phyloP scores from a whole-genome alignment of 2,329 filamentous ascomycete species.

The Parascedosporium putredinis region DNA sequence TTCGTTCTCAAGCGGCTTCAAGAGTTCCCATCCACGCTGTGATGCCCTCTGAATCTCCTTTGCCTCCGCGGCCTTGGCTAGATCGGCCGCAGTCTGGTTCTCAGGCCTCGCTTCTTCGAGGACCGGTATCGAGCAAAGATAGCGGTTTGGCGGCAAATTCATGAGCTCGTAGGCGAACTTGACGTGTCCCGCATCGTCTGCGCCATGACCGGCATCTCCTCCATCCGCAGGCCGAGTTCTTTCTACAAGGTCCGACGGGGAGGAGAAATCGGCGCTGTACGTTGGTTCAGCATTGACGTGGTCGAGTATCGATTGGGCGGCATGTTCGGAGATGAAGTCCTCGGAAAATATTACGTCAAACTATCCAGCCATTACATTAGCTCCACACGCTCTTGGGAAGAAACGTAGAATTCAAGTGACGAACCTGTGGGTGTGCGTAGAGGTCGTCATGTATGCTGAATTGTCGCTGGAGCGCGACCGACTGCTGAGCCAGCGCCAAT shows the following conservation, averaged over 20 bases:
- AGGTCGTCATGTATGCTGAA: slow-evolving; percentile 88
- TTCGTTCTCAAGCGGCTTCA: slow-evolving; percentile 64
- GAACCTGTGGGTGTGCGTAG: slow-evolving; percentile 75
- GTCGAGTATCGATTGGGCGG: slow-evolving; percentile 45
- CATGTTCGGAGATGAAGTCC: slow-evolving; percentile 58
- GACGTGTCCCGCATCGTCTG: slow-evolving; percentile 18
- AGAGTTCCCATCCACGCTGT: slow-evolving; percentile 66
- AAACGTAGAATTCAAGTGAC: slow-evolving; percentile 13
- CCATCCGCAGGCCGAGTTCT: background rate
- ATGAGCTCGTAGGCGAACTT: slow-evolving; percentile 59
- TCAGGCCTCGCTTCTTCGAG: slow-evolving; percentile 47
- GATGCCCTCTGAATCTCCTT: slow-evolving; percentile 71
- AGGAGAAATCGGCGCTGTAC: slow-evolving; percentile 16
- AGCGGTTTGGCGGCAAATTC: slow-evolving; percentile 57
- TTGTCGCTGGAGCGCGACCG: slow-evolving; percentile 36
- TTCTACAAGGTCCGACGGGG: slow-evolving; percentile 3
- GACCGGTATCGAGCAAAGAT: slow-evolving; percentile 75
- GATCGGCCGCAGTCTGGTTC: slow-evolving; percentile 56
- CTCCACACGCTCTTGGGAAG: background rate
- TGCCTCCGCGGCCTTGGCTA: slow-evolving; percentile 64
- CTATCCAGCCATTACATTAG: slow-evolving; percentile 29
- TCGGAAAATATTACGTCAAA: slow-evolving; percentile 73
- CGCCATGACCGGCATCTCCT: background rate
- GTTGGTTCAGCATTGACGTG: slow-evolving; percentile 8
- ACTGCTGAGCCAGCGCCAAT: slow-evolving; percentile 33